Base-by-base conservation (phyloP, 371 early-diverging fungal genomes). In the Rhizopus microsporus region DNA sequence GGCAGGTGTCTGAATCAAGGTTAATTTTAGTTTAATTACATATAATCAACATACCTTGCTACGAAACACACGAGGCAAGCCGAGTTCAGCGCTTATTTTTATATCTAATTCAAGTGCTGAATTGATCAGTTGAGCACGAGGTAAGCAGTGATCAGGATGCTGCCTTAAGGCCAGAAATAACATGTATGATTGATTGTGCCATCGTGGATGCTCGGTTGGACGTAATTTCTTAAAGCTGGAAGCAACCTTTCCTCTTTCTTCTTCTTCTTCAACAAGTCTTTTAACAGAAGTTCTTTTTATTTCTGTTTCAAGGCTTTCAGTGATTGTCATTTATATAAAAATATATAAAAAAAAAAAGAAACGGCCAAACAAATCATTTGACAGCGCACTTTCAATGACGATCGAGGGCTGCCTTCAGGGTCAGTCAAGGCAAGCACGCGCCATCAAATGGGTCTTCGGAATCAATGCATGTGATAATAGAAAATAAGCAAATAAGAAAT, bases 181-280 rank as follows among this genome's bases (percentile, higher is more conserved):
- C 59, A 92, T 67, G 67, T 89, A 89, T 42, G 84, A 82, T 50
- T 92, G 93, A 54, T 81, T 90, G 47, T 89, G 88, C 93, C 93
- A 92, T 31, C 93, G 72, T 30, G 92, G 92, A 40, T 62, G 63
- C 3, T 33, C 15, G 5, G 6, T 17, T n/a, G 45, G 30, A 13
- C 12, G 13, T 33, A 46, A 3, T 32, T 44, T 6, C 23, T 47
- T 32, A 34, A 54, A 43, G 16, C 30, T 23, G 17, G 31, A 47
- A 32, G 7, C 9, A 23, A 8, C 5, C n/a, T 23, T 9, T 30
- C n/a, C 44, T 15, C 16, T 43, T 7, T 15, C 44, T 12, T 43
- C 17, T 7, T 7, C 44, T 12, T 43, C 44, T 7, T 17, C 17
- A 7, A 43, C 44, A n/a, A 16, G n/a, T 37, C 38, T 37, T 37